phyloP scores from a whole-genome alignment of 352 stramenopile genomes.

The Elongisporangium undulatum region DNA sequence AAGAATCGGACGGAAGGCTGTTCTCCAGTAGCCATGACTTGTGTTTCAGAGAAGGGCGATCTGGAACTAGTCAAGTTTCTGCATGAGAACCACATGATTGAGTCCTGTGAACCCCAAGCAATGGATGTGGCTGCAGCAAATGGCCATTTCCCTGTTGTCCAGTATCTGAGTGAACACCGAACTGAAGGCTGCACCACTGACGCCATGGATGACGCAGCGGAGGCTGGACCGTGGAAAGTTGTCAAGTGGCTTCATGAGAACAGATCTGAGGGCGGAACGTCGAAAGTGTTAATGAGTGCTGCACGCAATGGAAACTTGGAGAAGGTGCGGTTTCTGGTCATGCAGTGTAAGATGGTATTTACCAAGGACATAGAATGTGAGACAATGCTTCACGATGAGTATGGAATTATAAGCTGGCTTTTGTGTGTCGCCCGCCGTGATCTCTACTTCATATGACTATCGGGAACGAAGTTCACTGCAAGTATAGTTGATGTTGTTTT shows the following conservation, averaged over 20 bases:
- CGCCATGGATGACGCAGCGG: slow-evolving; percentile 28
- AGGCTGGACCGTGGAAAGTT: slow-evolving; percentile 20
- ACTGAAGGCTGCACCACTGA: slow-evolving; percentile 25
- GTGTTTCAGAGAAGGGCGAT: slow-evolving; percentile 16
- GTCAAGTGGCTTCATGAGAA: slow-evolving; percentile 24
- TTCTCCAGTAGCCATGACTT: slow-evolving; percentile 10
- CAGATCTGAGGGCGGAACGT: slow-evolving; percentile 26
- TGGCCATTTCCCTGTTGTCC: slow-evolving; percentile 24
- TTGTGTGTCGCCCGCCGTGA: no score
- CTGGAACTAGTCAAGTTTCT: slow-evolving; percentile 20
- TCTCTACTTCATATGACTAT: no score
- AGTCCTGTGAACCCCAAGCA: slow-evolving; percentile 22
- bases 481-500: no score
- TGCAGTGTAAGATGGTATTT: slow-evolving; percentile 4
- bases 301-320: slow-evolving; percentile 23
- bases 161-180: slow-evolving; percentile 23
- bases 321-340: slow-evolving; percentile 29
- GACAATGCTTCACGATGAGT: no score
- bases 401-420: no score
- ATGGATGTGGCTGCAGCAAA: slow-evolving; percentile 28
- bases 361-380: no score
- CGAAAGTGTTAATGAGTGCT: slow-evolving; percentile 29
- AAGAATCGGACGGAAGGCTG: no score
- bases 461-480: no score
- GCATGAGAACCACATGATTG: slow-evolving; percentile 11